Evolutionary conservation across 1,284 basidiomycete genomes (phyloP), one percentile per base, ranked within the genome.

Genomic region (Marasmius sp.): DNA sequence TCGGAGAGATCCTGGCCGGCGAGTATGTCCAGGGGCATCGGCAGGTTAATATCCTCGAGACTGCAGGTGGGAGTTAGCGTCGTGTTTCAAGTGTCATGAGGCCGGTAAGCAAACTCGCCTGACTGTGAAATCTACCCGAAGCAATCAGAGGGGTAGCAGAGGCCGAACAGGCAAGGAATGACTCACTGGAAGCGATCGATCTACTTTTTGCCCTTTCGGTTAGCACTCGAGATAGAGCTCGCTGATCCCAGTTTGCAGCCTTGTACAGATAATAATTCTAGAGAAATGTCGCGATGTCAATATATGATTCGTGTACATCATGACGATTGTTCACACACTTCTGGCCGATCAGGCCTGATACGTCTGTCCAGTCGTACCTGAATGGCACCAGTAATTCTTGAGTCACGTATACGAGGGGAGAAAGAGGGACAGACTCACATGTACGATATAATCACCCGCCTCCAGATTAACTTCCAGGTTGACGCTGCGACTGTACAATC

Each of bases 101-200:
- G 47, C 9, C 9, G 2, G 3, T 37, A 33, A 33, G 3, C 41
- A 2, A 43, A 67, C 71, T 58, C 54, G 78, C 77, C 72, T 72
- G 8, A 70, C 67, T 55, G 77, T 75, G 64, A 79, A 81, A 67
- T 81, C 75, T 72, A 45, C 54, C 34, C 39, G 53, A 33, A 20
- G 51, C 54, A 61, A 27, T 50, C 16, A n/a, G 45, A n/a, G 33
- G 27, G 18, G 20, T 18, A 37, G 39, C 12, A 57, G 12, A 11
- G 55, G 56, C 58, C 52, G 36, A 20, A n/a, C 22, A 33, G 27
- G 20, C 9, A n/a, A 20, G 33, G 10, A 6, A 50, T 3, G 2
- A 43, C 78, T 66, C 64, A 81, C 79, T 85, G 9, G 77, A 72
- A 38, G 80, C 81, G 55, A 82, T 76, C 9, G 78, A 77, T 65